Base-by-base conservation (phyloP, 225 moss, liverwort and hornwort species). In the Sphagnum tenellum region DNA sequence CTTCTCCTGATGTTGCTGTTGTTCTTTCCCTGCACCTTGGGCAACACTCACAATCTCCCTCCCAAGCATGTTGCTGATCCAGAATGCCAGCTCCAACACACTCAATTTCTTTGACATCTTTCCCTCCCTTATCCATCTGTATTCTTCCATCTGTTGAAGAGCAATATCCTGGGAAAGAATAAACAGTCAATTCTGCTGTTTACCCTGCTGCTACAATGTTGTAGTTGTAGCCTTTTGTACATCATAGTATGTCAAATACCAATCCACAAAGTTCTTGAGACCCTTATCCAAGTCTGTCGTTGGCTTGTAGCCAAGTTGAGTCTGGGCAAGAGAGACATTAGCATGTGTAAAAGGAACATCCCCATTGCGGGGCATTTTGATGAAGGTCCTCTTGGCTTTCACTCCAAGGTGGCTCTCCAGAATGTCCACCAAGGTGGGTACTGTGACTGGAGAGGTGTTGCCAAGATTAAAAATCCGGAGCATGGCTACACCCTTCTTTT, bases 301-400 rank as follows among this genome's bases (percentile, higher is more conserved):
- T 9, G 84, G 84, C 73, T 84, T 84, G 60, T 84, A 84, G 52
- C 73, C 74, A 56, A 84, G 71, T 73, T 52, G 81, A 3, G 62
- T 57, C 71, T 81, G 80, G 5, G 84, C 84, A 67, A 78, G 75
- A 29, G 84, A 80, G 47, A 84, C 81, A 29, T 84, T 84, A 10
- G 84, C 84, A 59, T 84, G 84, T 0, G 84, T 84, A 1, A 80
- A 84, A 63, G 84, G 84, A 65, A 84, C 84, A 61, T 84, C 84
- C 7, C 84, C 84, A 64, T 84, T 84, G 50, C 84, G 77, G 50
- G 84, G 84, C 84, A 84, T 84, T 75, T 84, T 84, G 14, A 84
- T 84, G 0, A 84, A 77, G 59, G 75, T 80, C 66, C 77, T 84
- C 75, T 77, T 81, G 44, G 84, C 84, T 11, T 73, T 71, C 62